Percentiles rank a stretch among this genome's conserved stretches.
Conservation (phyloP, 1,284 basidiomycete genomes). For the Heimioporus retisporus region DNA sequence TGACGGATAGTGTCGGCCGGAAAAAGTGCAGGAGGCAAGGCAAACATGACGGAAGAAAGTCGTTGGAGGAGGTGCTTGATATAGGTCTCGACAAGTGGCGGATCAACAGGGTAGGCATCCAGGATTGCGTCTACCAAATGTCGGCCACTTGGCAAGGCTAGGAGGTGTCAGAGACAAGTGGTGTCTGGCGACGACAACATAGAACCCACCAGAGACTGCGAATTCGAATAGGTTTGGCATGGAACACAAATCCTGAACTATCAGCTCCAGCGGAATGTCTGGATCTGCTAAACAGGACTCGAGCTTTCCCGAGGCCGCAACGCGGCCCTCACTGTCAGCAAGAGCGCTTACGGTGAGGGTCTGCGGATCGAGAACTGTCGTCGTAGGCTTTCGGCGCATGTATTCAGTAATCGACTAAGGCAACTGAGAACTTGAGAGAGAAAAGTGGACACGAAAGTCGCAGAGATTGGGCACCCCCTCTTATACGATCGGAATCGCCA, state of each 20-base stretch:
- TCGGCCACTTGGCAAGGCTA: conserved; percentile 28
- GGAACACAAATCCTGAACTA: conserved; percentile 42
- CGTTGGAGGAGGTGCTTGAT: conserved; percentile 25
- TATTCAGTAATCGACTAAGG: too few species aligned
- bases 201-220: conserved; percentile 36
- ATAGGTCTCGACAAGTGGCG: conserved; percentile 17
- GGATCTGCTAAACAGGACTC: conserved; percentile 42
- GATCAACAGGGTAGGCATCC: conserved; percentile 29
- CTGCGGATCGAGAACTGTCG: conserved; percentile 26
- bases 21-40: conserved; percentile 30
- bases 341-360: conserved; percentile 26
- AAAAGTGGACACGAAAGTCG: too few species aligned
- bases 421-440: too few species aligned
- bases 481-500: too few species aligned
- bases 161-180: neutral
- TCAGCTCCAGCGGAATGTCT: conserved; percentile 36
- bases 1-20: conserved; percentile 15
- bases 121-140: conserved; percentile 30
- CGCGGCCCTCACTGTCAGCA: conserved; percentile 23
- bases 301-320: conserved; percentile 25
- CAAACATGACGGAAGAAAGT: conserved; percentile 31
- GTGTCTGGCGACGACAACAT: neutral
- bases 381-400: neutral
- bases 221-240: conserved; percentile 39
- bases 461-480: too few species aligned